Evolutionary conservation across 768 basidiomycete species (phyloP).

Genomic region (Leccinum sublutescens): DNA sequence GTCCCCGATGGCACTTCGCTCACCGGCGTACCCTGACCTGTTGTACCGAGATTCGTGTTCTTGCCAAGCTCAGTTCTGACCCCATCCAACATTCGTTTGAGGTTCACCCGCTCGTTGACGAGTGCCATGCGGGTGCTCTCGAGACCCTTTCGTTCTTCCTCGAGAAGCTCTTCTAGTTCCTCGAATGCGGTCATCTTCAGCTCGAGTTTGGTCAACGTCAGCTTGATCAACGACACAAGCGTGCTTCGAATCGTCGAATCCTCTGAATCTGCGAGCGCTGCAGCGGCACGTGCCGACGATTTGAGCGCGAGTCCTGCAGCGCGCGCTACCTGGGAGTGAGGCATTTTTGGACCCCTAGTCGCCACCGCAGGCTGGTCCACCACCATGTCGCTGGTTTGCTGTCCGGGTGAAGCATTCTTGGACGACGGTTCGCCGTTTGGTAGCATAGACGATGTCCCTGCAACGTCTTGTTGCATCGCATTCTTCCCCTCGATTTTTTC

Average conservation of each 20-base stretch:
- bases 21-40: slow-evolving; percentile 57
- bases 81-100: slow-evolving; percentile 70
- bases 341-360: slow-evolving; percentile 40
- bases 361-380: slow-evolving; percentile 40
- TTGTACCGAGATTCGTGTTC: slow-evolving; percentile 51
- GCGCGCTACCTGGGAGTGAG: slow-evolving; percentile 74
- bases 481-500: slow-evolving; percentile 45
- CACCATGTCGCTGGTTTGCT: slow-evolving; percentile 42
- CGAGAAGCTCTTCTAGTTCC: slow-evolving; percentile 86
- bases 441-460: slow-evolving; percentile 6
- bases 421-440: slow-evolving; percentile 16
- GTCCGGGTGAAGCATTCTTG: slow-evolving; percentile 15
- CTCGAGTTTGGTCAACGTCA: slow-evolving; percentile 85
- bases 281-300: slow-evolving; percentile 84
- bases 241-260: slow-evolving; percentile 75
- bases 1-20: slow-evolving; percentile 49
- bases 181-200: slow-evolving; percentile 95
- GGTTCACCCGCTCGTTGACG: slow-evolving; percentile 70
- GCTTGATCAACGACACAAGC: slow-evolving; percentile 81
- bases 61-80: slow-evolving; percentile 64
- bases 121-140: slow-evolving; percentile 81
- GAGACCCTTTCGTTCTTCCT: slow-evolving; percentile 82
- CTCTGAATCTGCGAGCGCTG: slow-evolving; percentile 76
- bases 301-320: slow-evolving; percentile 87
- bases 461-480: slow-evolving; percentile 34